A percentile compares a stretch with the other conserved stretches of the same genome.
Evolutionary conservation across 1,139 yeast species (phyloP).

Genomic region (Diutina pseudorugosa): DNA sequence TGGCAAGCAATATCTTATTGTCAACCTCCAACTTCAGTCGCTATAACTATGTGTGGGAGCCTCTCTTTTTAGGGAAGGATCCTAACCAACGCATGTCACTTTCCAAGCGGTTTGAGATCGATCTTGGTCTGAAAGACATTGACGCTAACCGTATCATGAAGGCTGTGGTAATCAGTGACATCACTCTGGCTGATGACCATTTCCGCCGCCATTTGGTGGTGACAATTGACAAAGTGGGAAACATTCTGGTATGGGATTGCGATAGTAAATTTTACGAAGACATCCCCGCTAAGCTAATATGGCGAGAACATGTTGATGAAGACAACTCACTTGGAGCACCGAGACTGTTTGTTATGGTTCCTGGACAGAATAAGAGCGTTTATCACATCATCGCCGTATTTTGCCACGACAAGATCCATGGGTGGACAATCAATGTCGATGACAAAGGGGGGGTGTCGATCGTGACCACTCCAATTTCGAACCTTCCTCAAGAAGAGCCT

Average conservation of each 20-base stretch:
- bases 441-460: not conserved
- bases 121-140: conserved; percentile 9
- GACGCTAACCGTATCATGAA: not conserved
- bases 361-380: not conserved
- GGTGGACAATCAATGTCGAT: not conserved
- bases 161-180: conserved; percentile 9
- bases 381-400: conserved; percentile 1
- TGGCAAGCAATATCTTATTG: conserved; percentile 17
- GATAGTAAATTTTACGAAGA: not conserved
- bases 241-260: not conserved
- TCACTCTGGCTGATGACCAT: not conserved
- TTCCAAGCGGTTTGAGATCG: conserved; percentile 24
- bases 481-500: not conserved
- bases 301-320: not conserved
- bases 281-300: not conserved
- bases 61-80: conserved; percentile 18
- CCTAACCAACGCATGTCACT: conserved; percentile 15
- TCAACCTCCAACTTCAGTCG: conserved; percentile 32
- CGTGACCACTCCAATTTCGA: not conserved
- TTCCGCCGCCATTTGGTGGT: conserved; percentile 2
- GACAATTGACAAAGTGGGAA: not conserved
- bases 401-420: not conserved
- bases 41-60: conserved; percentile 59
- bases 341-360: not conserved
- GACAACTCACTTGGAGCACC: not conserved